A percentile compares a stretch with the other conserved stretches of the same genome.
Conservation (phyloP, 306 rosid species). For the Pueraria montana region DNA sequence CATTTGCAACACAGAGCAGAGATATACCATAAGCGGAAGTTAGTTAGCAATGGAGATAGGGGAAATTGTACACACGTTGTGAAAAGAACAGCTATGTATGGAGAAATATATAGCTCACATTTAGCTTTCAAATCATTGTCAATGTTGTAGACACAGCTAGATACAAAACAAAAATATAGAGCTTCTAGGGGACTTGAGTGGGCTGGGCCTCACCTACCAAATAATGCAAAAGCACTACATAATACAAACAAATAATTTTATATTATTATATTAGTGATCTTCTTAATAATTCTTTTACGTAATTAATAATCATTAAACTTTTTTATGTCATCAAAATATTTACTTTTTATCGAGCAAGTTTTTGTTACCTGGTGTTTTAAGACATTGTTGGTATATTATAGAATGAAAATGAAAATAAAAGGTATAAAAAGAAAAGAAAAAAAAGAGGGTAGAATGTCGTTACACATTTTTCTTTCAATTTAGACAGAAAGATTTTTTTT, state of each 20-base stretch:
- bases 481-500: no score
- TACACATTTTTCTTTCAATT: neutral
- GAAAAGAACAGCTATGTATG: neutral
- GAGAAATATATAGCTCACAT: constrained; percentile 27
- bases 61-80: neutral
- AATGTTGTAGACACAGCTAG: neutral
- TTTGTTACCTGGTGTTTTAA: neutral
- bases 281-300: neutral
- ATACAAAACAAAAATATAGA: neutral
- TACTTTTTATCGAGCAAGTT: neutral
- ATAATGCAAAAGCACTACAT: constrained; percentile 19
- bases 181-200: neutral
- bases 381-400: neutral
- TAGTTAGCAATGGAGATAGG: neutral
- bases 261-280: neutral
- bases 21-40: neutral
- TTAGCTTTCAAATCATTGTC: constrained; percentile 47
- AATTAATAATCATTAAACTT: neutral
- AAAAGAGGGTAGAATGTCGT: neutral
- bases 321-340: neutral
- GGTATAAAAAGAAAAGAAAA: neutral
- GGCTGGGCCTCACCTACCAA: constrained; percentile 2
- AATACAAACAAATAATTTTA: neutral
- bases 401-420: neutral
- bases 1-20: neutral